Percentiles rank a stretch among this genome's conserved stretches.
These are phyloP conservation scores for Puccinia polysora DNA, from an alignment of 1,284 basidiomycete species.

Conservation along the genomic window DNA sequence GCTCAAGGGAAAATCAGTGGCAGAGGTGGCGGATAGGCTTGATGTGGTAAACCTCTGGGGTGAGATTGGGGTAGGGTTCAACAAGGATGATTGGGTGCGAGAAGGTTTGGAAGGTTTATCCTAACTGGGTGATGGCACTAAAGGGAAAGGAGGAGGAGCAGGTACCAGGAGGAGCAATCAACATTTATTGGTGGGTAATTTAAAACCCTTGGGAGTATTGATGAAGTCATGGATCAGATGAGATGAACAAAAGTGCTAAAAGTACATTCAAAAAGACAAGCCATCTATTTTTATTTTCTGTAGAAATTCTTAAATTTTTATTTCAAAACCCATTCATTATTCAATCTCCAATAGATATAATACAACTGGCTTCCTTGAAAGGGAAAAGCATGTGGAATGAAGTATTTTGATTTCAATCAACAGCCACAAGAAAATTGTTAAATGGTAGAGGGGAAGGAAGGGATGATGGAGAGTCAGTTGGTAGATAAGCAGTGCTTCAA, in stretches of 20 bases:
- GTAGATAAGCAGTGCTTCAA: background rate
- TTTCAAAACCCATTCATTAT: constrained; percentile 73
- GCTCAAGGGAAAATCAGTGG: constrained; percentile 4
- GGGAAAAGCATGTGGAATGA: constrained; percentile 87
- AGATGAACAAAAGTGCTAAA: background rate
- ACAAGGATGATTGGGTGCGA: background rate
- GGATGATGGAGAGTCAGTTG: constrained; percentile 5
- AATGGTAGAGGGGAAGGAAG: no score
- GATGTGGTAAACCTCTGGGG: background rate
- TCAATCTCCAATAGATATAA: constrained; percentile 73
- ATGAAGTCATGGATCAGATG: background rate
- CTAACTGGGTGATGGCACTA: background rate
- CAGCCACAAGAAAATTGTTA: no score
- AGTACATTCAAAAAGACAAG: background rate
- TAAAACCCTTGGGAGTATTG: constrained; percentile 4
- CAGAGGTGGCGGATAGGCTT: constrained; percentile 18
- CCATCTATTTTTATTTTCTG: constrained; percentile 55
- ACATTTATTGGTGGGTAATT: constrained; percentile 24
- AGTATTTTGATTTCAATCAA: constrained; percentile 78
- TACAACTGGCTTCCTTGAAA: constrained; percentile 86
- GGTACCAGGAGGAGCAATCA: constrained; percentile 8
- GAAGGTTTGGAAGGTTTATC: background rate
- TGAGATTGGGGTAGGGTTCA: background rate
- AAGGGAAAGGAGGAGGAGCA: constrained; percentile 10
- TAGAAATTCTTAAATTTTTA: constrained; percentile 73